Evolutionary conservation across 2,329 filamentous ascomycete genomes (phyloP), one percentile per base, ranked within the genome.

Genomic region (Raffaelea ambrosiae): DNA sequence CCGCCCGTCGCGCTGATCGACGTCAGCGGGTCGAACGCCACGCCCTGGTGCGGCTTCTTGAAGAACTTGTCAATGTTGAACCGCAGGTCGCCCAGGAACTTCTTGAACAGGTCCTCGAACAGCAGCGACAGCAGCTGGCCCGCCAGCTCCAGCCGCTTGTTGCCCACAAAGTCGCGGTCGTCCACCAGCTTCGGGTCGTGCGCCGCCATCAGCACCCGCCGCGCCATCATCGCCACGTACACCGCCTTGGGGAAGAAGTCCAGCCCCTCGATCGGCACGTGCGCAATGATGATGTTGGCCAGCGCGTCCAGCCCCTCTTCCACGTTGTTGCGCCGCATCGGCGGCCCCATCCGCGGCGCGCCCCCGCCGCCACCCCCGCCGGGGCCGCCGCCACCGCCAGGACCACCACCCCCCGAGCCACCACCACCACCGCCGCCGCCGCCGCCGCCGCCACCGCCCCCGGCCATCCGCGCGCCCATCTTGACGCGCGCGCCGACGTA

Each of bases 31-130:
- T 98, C 91, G 48, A 96, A 89, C 26, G 89, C 82, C 48, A 89
- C 82, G 0, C 88, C 89, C 40, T 90, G 81, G 61, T 94, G 91
- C 48, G 88, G 88, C 64, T 96, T 97, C 66, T 94, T 95, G 52
- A 97, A 70, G 4, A 93, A 86, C 61, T 97, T 96, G 69, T 98
- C 93, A 57, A 98, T 91, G 55, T 86, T 91, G 68, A 87, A 80
- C 65, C 95, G 95, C 63, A 98, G 82, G 57, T 93, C 84, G 49
- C 79, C 79, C 58, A 88, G 86, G 65, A 96, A 96, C 51, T 88
- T 86, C 70, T 98, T 98, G 79, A 98, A 98, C 51, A 96, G 68
- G 72, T 98, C 94, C 66, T 98, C 94, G 57, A 98, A 98, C 0
- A 98, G 75, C 1, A 98, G 75, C 3, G 93, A 90, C 52, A 98